phyloP scores from a whole-genome alignment of 345 rosid genomes.

The Pugionium cornutum region DNA sequence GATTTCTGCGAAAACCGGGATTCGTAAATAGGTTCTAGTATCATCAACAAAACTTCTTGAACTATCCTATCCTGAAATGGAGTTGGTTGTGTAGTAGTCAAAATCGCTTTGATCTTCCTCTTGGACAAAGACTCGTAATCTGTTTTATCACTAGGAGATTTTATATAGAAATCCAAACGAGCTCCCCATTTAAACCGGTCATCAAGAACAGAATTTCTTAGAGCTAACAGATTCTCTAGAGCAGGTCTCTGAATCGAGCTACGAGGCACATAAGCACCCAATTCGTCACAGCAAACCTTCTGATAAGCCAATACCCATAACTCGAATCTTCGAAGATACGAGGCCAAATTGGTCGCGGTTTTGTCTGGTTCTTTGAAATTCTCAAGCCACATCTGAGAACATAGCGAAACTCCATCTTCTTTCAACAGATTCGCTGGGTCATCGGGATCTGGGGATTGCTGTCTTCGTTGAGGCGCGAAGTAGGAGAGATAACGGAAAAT shows the following conservation, averaged over 20 bases:
- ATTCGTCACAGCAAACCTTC: slow-evolving; percentile 82
- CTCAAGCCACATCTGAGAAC: slow-evolving; percentile 96
- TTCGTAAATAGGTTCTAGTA: slow-evolving; percentile 82
- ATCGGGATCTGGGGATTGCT: slow-evolving; percentile 69
- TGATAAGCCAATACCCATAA: slow-evolving; percentile 93
- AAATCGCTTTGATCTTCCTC: slow-evolving; percentile 85
- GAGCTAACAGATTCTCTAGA: slow-evolving; percentile 75
- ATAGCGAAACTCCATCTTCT: slow-evolving; percentile 92
- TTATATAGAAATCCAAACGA: slow-evolving; percentile 78
- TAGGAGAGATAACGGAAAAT: slow-evolving; percentile 55
- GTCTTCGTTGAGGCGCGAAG: slow-evolving; percentile 53
- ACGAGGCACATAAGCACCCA: slow-evolving; percentile 86
- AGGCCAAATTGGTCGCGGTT: slow-evolving; percentile 55
- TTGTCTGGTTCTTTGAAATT: slow-evolving; percentile 57
- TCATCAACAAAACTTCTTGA: slow-evolving; percentile 87
- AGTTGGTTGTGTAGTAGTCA: slow-evolving; percentile 87
- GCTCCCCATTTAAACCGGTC: slow-evolving; percentile 95
- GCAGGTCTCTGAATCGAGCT: slow-evolving; percentile 75
- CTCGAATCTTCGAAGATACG: slow-evolving; percentile 79
- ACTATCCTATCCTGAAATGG: slow-evolving; percentile 94
- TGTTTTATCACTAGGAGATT: slow-evolving; percentile 85
- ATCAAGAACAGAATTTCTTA: slow-evolving; percentile 92
- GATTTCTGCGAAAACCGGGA: slow-evolving; percentile 87
- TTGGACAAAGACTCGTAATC: slow-evolving; percentile 84
- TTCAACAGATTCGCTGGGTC: slow-evolving; percentile 76